phyloP scores from a whole-genome alignment of 495 filamentous ascomycete species.

The Xylaria castorea region DNA sequence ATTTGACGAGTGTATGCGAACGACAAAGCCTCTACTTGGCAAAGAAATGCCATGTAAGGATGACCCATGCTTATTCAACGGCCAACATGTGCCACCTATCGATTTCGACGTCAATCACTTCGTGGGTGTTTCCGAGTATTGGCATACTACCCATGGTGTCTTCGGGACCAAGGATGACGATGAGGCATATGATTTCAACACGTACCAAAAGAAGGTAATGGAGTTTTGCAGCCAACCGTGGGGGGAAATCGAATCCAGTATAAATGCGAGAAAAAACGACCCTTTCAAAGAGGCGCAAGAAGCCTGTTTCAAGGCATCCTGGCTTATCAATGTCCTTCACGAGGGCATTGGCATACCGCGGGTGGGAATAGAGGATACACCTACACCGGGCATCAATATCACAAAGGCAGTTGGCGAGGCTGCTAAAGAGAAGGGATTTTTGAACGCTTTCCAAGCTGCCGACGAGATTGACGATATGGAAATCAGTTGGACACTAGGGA shows the following conservation, averaged over 20 bases:
- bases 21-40: constrained; percentile 85
- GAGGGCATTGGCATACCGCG: constrained; percentile 94
- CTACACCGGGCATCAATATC: constrained; percentile 63
- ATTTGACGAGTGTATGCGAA: constrained; percentile 83
- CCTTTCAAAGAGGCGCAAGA: constrained; percentile 78
- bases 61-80: constrained; percentile 84
- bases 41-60: constrained; percentile 88
- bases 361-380: constrained; percentile 73
- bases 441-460: constrained; percentile 90
- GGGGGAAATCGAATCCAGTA: constrained; percentile 69
- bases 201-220: constrained; percentile 84
- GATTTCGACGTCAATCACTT: constrained; percentile 99
- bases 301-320: constrained; percentile 97
- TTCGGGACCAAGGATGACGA: constrained; percentile 80
- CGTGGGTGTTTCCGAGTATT: constrained; percentile 97
- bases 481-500: constrained; percentile 98
- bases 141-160: constrained; percentile 97
- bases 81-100: constrained; percentile 91
- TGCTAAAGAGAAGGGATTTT: constrained; percentile 78
- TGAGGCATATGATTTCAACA: constrained; percentile 87
- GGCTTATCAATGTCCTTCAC: constrained; percentile 95
- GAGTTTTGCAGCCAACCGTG: constrained; percentile 88
- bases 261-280: constrained; percentile 68
- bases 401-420: constrained; percentile 75
- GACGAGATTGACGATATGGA: constrained; percentile 91